A percentile compares a stretch with the other conserved stretches of the same genome.
Conservation (phyloP, 164 flowering plant species). For the Nymphaea thermarum region DNA sequence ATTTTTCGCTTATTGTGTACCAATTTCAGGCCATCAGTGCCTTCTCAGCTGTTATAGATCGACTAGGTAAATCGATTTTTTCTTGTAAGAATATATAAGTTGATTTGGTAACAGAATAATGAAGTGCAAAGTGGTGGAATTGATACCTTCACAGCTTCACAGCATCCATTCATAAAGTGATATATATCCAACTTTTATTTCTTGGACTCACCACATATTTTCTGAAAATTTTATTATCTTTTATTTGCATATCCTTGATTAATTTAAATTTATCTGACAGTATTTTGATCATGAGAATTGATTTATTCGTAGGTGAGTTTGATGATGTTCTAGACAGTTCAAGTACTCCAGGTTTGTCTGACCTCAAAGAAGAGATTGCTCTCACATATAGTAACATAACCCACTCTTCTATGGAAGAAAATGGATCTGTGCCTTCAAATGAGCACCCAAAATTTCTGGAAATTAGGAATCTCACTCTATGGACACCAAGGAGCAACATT, state of each 20-base stretch:
- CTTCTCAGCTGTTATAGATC: slow-evolving; percentile 91
- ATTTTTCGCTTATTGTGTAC: slow-evolving; percentile 84
- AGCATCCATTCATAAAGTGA: too few species aligned
- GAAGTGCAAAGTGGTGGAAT: too few species aligned
- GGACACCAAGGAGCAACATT: slow-evolving; percentile 56
- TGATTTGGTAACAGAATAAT: too few species aligned
- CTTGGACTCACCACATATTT: neutral
- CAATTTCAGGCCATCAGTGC: slow-evolving; percentile 97
- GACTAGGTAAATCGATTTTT: slow-evolving; percentile 43
- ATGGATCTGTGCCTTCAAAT: slow-evolving; percentile 33
- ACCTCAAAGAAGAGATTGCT: slow-evolving; percentile 36
- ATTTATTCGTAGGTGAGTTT: slow-evolving; percentile 66
- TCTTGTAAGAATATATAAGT: neutral
- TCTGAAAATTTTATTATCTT: neutral
- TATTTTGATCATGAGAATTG: neutral
- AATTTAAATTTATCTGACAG: too few species aligned
- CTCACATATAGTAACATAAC: slow-evolving; percentile 20
- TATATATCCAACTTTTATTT: neutral
- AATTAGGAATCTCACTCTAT: slow-evolving; percentile 62
- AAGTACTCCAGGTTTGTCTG: slow-evolving; percentile 16
- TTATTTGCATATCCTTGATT: too few species aligned
- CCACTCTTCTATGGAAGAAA: slow-evolving; percentile 22
- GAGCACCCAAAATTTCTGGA: slow-evolving; percentile 29
- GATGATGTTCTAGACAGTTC: slow-evolving; percentile 65
- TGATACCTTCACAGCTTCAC: too few species aligned